Evolutionary conservation across 208 protist genomes (phyloP), one percentile per base, ranked within the genome.

Genomic region (Trypanosomatidae sp.): DNA sequence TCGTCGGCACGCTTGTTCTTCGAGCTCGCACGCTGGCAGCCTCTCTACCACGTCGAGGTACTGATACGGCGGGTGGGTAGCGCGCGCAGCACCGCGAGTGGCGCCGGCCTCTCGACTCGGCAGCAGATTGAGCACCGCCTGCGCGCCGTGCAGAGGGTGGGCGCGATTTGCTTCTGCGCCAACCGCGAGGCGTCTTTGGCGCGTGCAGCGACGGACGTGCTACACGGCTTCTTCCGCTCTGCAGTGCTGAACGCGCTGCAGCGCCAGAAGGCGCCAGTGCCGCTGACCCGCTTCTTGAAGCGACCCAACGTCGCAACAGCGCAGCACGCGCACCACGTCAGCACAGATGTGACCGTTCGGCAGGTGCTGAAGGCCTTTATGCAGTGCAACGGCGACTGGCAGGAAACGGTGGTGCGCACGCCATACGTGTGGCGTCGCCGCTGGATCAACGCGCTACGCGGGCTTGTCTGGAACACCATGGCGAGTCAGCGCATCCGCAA

Each of bases 151-250:
- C 81, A 85, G 56, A 73, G 81, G 1, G 83, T 94, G 52, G 91
- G 91, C n/a, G 89, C 89, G 0, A 80, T 96, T 4, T 92, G 88
- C 72, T 96, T 91, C 77, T 91, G 87, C 56, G 86, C 81, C 4
- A 96, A 92, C 62, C 89, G 91, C 4, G 89, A 96, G 64, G 76
- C 86, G 19, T 90, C 82, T 0, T 69, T 96, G 25, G 86, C 80
- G 10, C 85, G 91, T 3, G 91, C 90, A 28, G 91, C 91, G 22
- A 93, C 91, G 3, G 91, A 96, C 76, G 74, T 96, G 39, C 72
- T 96, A 43, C 91, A 96, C 77, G 89, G 89, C 22, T 96, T 89
- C 72, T 93, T 88, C 73, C 82, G 87, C 41, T 94, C 89, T 2
- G 91, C 91, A 0, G 17, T 96, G 49, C 67, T 96, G 28, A 93